Conservation (phyloP, 2,329 filamentous ascomycete species). For the Cryphonectria radicalis region DNA sequence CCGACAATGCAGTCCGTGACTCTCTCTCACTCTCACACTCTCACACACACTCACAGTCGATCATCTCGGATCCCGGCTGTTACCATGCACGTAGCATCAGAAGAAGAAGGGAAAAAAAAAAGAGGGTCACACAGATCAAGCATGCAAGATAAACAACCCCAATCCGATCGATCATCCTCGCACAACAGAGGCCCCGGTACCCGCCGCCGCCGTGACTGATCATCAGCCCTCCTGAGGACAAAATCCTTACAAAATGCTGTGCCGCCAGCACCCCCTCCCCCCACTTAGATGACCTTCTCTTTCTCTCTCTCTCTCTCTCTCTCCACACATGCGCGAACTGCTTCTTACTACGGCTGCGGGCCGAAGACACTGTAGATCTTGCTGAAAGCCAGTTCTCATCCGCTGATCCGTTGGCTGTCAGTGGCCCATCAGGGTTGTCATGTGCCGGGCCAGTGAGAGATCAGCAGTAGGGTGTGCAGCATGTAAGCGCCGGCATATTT, state of each 20-base stretch:
- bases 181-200: not conserved
- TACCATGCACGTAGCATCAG: not conserved
- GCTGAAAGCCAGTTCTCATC: not conserved
- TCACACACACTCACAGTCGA: not conserved
- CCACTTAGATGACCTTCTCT: not conserved
- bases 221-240: not conserved
- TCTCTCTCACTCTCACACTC: too few relatives aligned
- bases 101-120: not conserved
- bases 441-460: slow-evolving; percentile 6
- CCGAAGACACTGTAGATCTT: slow-evolving; percentile 10
- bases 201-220: not conserved
- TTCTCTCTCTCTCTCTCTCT: too few relatives aligned
- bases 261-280: not conserved
- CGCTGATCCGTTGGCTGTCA: slow-evolving; percentile 1
- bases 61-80: not conserved
- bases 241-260: not conserved
- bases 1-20: not conserved
- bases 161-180: not conserved
- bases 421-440: not conserved
- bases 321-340: slow-evolving; percentile 8
- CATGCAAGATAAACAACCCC: not conserved
- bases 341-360: slow-evolving; percentile 16
- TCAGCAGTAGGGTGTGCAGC: not conserved
- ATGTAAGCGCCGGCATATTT: slow-evolving; percentile 19
- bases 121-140: not conserved